Conservation (phyloP, 208 protist genomes). For the Porcisia hertigi region DNA sequence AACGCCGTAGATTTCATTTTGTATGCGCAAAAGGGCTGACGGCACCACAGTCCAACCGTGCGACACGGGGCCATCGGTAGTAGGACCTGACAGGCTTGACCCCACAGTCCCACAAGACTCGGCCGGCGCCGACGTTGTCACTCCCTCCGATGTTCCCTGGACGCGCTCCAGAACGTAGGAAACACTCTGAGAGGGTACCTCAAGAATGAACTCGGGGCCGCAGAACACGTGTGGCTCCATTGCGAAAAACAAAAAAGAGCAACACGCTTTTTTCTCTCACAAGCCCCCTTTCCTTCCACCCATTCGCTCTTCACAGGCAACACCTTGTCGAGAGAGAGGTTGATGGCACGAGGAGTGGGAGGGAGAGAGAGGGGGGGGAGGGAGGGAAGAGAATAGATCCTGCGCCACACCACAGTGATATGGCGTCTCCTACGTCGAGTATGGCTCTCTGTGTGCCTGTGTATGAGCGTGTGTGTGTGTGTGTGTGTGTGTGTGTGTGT, state of each 20-base stretch:
- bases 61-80: constrained; percentile 73
- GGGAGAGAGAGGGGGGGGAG: background rate
- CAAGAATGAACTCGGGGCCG: constrained; percentile 92
- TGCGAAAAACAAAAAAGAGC: background rate
- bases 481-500: no score
- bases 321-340: background rate
- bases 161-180: constrained; percentile 95
- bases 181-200: constrained; percentile 88
- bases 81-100: background rate
- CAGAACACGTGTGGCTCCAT: constrained; percentile 98
- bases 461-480: background rate
- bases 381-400: background rate
- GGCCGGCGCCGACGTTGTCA: constrained; percentile 35
- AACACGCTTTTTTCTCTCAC: background rate
- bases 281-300: background rate
- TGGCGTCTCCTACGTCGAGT: background rate
- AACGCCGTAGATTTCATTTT: constrained; percentile 82
- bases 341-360: background rate
- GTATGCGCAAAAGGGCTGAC: constrained; percentile 89
- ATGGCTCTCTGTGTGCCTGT: background rate
- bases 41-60: constrained; percentile 97
- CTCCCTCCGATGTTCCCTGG: constrained; percentile 70
- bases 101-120: background rate
- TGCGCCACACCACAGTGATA: background rate
- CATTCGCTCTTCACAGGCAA: background rate